phyloP scores from a whole-genome alignment of 306 rosid species.

The Quercus mongolica region DNA sequence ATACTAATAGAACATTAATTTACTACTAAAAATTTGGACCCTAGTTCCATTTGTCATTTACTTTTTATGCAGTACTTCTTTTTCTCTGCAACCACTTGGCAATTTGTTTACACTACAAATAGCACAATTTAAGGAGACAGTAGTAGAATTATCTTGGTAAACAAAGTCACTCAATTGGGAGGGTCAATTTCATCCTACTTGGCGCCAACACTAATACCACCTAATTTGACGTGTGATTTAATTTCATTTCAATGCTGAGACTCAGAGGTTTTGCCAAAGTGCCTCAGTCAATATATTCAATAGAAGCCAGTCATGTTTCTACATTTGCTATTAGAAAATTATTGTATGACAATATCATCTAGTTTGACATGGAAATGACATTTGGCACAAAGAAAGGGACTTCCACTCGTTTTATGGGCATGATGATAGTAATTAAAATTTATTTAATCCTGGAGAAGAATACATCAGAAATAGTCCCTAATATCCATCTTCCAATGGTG shows the following conservation, averaged over 20 bases:
- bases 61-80: background rate
- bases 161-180: background rate
- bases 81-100: no score
- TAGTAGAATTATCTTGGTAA: background rate
- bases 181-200: background rate
- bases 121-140: background rate
- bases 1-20: background rate
- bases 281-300: background rate
- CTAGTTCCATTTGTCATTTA: background rate
- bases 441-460: background rate
- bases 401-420: background rate
- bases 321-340: background rate
- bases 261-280: no score
- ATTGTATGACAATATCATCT: background rate
- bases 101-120: background rate
- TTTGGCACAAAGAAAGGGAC: slow-evolving; percentile 21
- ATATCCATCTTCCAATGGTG: background rate
- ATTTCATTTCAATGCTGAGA: background rate
- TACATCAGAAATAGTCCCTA: slow-evolving; percentile 18
- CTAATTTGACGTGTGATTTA: background rate
- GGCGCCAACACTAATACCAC: slow-evolving; percentile 5
- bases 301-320: background rate
- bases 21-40: background rate
- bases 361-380: background rate
- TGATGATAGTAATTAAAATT: background rate